phyloP scores from a whole-genome alignment of 1,284 basidiomycete species.

The Irpex sp. region DNA sequence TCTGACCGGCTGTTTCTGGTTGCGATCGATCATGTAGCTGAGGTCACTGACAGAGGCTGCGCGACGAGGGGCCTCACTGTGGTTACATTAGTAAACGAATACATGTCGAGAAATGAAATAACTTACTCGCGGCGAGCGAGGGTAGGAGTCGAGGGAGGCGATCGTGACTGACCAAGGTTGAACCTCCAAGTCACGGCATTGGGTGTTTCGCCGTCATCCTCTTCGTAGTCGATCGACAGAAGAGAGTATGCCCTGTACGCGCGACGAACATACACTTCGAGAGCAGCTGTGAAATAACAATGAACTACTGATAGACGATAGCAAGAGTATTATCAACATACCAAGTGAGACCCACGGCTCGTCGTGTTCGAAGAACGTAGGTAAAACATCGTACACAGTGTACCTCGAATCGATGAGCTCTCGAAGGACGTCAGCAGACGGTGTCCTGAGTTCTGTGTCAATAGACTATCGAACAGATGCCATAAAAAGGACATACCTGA shows the following conservation, averaged over 20 bases:
- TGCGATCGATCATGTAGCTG: conserved; percentile 82
- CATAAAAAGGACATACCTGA: conserved; percentile 42
- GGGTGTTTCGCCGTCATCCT: conserved; percentile 81
- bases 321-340: conserved; percentile 31
- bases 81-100: conserved; percentile 1
- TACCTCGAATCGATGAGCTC: conserved; percentile 96
- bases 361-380: conserved; percentile 89
- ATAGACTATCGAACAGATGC: not conserved
- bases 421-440: conserved; percentile 83
- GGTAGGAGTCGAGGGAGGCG: conserved; percentile 82
- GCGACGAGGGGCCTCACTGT: conserved; percentile 39
- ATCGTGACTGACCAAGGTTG: conserved; percentile 83
- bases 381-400: conserved; percentile 96
- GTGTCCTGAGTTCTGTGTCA: conserved; percentile 45
- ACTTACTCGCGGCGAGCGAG: conserved; percentile 58
- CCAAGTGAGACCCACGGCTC: conserved; percentile 85
- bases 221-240: conserved; percentile 91
- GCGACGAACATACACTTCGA: conserved; percentile 95
- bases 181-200: conserved; percentile 90
- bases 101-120: conserved; percentile 12
- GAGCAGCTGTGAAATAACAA: conserved; percentile 61
- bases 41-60: conserved; percentile 92
- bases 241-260: conserved; percentile 96
- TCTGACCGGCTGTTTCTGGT: conserved; percentile 83
- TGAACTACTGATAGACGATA: not conserved